These are phyloP conservation scores for Irpex lacteus DNA, from an alignment of 1,284 basidiomycete species.

Conservation along the genomic window DNA sequence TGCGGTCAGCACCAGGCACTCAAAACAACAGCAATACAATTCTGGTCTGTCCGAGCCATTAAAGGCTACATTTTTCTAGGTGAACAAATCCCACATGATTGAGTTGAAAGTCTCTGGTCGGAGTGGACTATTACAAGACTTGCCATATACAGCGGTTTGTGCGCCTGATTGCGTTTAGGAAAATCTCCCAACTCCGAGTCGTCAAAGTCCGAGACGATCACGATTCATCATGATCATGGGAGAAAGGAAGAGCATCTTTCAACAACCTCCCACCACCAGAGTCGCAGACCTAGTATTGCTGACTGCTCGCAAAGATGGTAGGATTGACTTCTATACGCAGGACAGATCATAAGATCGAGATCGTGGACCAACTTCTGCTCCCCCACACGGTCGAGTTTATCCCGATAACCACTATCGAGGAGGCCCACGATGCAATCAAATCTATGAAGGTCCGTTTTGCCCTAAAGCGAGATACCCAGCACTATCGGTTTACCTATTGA, in stretches of 20 bases:
- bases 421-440: conserved; percentile 90
- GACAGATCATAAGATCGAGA: conserved; percentile 68
- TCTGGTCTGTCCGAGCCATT: too few relatives aligned
- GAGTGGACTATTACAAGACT: neutral
- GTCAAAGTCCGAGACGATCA: neutral
- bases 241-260: neutral
- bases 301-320: neutral
- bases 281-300: neutral
- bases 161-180: neutral
- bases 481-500: too few relatives aligned
- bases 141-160: neutral
- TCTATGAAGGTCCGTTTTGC: conserved; percentile 71
- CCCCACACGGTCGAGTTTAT: conserved; percentile 80
- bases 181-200: neutral
- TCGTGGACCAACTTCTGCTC: conserved; percentile 82
- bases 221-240: neutral
- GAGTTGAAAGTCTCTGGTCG: too few relatives aligned
- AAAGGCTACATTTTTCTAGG: too few relatives aligned
- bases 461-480: neutral
- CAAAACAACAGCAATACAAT: too few relatives aligned
- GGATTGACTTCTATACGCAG: conserved; percentile 63
- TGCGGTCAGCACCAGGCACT: neutral
- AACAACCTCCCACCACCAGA: neutral
- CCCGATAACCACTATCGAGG: conserved; percentile 66
- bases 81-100: too few relatives aligned